phyloP scores from a whole-genome alignment of 2,329 filamentous ascomycete species.

The Rhytidhysteron rufulum region DNA sequence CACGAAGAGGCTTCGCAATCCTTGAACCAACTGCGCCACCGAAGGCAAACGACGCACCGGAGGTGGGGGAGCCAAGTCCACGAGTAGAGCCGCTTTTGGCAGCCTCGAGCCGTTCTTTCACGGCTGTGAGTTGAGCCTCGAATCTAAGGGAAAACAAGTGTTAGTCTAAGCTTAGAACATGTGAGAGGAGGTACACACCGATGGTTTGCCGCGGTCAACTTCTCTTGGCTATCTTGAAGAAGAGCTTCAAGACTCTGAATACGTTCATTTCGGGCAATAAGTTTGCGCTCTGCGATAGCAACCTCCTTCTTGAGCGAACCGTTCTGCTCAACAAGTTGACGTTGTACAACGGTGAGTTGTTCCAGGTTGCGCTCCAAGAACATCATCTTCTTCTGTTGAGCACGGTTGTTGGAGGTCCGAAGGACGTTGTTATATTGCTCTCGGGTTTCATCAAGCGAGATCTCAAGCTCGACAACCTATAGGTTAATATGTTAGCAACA shows the following conservation, averaged over 20 bases:
- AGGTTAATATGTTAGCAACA: conserved; percentile 17
- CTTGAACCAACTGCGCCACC: conserved; percentile 49
- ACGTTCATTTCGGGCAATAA: conserved; percentile 93
- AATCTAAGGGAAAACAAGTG: conserved; percentile 73
- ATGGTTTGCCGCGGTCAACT: conserved; percentile 94
- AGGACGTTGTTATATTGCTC: conserved; percentile 99
- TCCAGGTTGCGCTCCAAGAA: conserved; percentile 98
- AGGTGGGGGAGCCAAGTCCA: conserved; percentile 64
- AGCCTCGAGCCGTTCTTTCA: conserved; percentile 95
- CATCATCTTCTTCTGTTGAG: conserved; percentile 99
- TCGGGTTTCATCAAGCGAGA: conserved; percentile 91
- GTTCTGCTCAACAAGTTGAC: conserved; percentile 97
- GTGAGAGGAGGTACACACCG: conserved; percentile 67
- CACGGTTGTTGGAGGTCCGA: conserved; percentile 92
- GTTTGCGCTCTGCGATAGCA: conserved; percentile 93
- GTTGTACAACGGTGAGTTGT: conserved; percentile 94
- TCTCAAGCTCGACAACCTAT: conserved; percentile 86
- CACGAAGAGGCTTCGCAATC: conserved; percentile 63
- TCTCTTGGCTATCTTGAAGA: conserved; percentile 96
- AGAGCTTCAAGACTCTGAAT: conserved; percentile 91
- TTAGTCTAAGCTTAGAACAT: conserved; percentile 10
- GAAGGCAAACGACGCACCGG: conserved; percentile 63
- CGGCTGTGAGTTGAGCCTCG: conserved; percentile 91
- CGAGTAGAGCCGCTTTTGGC: conserved; percentile 90
- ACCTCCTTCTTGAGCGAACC: conserved; percentile 97